Percentiles rank a stretch among this genome's conserved stretches.
Evolutionary conservation across 805 yeast species (phyloP).

Genomic region (Ogataea polymorpha): DNA sequence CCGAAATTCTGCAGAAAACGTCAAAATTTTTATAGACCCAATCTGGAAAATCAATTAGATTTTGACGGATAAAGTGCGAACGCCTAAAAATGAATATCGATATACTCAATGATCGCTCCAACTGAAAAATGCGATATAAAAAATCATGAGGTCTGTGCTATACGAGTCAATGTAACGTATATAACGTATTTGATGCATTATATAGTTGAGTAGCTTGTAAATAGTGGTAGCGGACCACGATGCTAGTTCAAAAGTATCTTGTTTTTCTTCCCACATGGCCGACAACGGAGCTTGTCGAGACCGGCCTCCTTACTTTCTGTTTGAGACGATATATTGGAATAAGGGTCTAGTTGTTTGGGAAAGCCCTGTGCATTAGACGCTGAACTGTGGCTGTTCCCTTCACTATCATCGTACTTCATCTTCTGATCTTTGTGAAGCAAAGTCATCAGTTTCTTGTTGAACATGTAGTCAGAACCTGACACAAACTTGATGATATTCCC

Average conservation of each 20-base stretch:
- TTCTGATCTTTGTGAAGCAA: slow-evolving; percentile 12
- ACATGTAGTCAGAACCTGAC: slow-evolving; percentile 17
- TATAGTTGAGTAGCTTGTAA: too few species aligned
- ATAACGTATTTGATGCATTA: too few species aligned
- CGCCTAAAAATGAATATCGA: background rate
- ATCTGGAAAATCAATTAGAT: background rate
- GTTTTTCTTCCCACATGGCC: slow-evolving; percentile 12
- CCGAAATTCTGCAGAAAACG: background rate
- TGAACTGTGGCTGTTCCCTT: background rate
- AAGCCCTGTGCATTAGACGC: background rate
- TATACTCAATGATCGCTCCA: background rate
- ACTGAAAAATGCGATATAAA: background rate
- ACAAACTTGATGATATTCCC: slow-evolving; percentile 13
- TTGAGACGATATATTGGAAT: background rate
- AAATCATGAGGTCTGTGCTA: background rate
- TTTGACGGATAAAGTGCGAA: background rate
- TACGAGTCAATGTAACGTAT: too few species aligned
- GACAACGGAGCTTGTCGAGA: slow-evolving; percentile 13
- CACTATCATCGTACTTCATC: background rate
- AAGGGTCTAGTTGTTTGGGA: background rate
- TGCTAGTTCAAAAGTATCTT: slow-evolving; percentile 7
- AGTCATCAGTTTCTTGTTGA: slow-evolving; percentile 15
- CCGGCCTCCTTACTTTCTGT: slow-evolving; percentile 3
- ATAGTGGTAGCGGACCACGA: too few species aligned
- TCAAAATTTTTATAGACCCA: slow-evolving; percentile 2